Percentiles rank a stretch among this genome's conserved stretches.
Conservation (phyloP, 148 eudicot species). For the Pouteria glomerata region DNA sequence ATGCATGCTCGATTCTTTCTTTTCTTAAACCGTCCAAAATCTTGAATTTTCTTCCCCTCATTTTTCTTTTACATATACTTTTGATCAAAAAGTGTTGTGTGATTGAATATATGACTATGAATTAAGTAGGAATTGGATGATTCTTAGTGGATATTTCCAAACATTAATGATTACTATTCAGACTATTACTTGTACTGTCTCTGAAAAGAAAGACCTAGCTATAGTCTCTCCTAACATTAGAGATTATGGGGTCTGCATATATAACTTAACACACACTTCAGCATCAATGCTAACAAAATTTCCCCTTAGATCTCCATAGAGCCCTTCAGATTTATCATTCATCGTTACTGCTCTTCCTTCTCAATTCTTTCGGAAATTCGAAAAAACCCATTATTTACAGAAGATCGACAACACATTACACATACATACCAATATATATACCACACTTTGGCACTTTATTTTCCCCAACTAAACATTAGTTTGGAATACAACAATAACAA, state of each 20-base stretch:
- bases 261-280: not conserved
- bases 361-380: not conserved
- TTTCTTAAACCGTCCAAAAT: not conserved
- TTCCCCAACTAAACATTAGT: not conserved
- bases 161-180: not conserved
- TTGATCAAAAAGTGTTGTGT: too few relatives aligned
- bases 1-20: not conserved
- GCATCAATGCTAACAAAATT: not conserved
- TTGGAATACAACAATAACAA: too few relatives aligned
- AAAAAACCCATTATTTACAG: not conserved
- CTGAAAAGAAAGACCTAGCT: not conserved
- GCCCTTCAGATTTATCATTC: not conserved
- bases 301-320: constrained; percentile 1
- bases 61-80: too few relatives aligned
- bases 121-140: not conserved
- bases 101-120: too few relatives aligned
- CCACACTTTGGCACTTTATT: not conserved
- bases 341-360: not conserved
- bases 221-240: not conserved
- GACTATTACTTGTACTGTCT: not conserved
- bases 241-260: not conserved
- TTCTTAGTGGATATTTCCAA: not conserved
- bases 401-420: not conserved
- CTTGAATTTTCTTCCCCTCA: not conserved
- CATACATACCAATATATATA: not conserved